These are phyloP conservation scores for Saitozyma podzolica DNA, from an alignment of 768 basidiomycete genomes.

Conservation along the genomic window DNA sequence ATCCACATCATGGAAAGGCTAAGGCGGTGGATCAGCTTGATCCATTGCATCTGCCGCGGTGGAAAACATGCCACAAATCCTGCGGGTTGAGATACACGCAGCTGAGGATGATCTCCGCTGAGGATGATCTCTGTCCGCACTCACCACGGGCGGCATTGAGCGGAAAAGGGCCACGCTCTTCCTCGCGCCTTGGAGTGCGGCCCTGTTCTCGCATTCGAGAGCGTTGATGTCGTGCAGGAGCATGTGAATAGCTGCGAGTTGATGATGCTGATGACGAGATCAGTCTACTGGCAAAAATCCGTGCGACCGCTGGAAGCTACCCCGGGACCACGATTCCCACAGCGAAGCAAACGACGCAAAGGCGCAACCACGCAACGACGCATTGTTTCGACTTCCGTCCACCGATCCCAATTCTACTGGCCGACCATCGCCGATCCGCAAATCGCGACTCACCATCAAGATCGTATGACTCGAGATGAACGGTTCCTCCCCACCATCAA, in stretches of 20 bases:
- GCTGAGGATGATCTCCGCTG: background rate
- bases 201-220: slow-evolving; percentile 35
- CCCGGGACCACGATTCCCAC: too few species aligned
- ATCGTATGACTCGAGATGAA: slow-evolving; percentile 27
- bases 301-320: too few species aligned
- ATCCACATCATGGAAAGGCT: slow-evolving; percentile 41
- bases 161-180: slow-evolving; percentile 26
- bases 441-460: slow-evolving; percentile 23
- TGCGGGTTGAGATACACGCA: background rate
- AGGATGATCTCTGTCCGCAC: slow-evolving; percentile 1
- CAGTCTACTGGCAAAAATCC: background rate
- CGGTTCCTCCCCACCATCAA: slow-evolving; percentile 21
- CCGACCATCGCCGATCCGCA: background rate
- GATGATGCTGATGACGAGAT: slow-evolving; percentile 31
- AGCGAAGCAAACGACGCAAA: background rate
- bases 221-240: slow-evolving; percentile 44
- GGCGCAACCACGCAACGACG: too few species aligned
- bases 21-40: background rate
- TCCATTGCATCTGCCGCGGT: background rate
- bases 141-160: slow-evolving; percentile 28
- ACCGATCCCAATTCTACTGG: background rate
- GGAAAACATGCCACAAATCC: background rate
- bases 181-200: slow-evolving; percentile 31
- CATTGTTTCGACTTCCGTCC: too few species aligned
- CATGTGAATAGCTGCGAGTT: slow-evolving; percentile 32